A percentile compares a stretch with the other conserved stretches of the same genome.
Conservation (phyloP, 1,284 basidiomycete species). For the Pterula multifida region DNA sequence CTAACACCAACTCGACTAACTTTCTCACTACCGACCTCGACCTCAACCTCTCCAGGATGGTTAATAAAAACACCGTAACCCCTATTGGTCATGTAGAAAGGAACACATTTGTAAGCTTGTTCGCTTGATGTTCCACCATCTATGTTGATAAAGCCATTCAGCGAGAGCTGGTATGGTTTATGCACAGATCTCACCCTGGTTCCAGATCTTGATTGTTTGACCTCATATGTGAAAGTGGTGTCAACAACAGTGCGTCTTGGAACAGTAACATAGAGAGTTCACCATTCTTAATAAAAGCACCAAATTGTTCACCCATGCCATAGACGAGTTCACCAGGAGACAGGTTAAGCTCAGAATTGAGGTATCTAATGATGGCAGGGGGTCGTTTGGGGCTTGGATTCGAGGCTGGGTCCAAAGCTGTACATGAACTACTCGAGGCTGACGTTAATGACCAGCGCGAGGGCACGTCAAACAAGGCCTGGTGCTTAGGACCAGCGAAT, state of each 20-base stretch:
- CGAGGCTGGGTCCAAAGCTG: conserved; percentile 43
- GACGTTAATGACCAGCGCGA: conserved; percentile 46
- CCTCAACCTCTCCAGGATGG: conserved; percentile 65
- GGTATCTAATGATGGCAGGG: conserved; percentile 41
- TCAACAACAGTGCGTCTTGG: neutral
- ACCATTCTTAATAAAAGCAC: conserved; percentile 67
- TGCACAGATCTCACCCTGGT: conserved; percentile 24
- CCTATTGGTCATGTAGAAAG: conserved; percentile 58
- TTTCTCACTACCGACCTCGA: conserved; percentile 67
- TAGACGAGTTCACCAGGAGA: conserved; percentile 64
- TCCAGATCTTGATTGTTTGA: conserved; percentile 57
- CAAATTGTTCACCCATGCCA: conserved; percentile 65
- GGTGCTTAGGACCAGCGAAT: conserved; percentile 46
- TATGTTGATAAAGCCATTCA: neutral
- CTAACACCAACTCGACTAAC: conserved; percentile 61
- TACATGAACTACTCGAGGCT: conserved; percentile 48
- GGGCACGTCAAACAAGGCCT: conserved; percentile 55
- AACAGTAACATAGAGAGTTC: conserved; percentile 10
- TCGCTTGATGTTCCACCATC: conserved; percentile 63
- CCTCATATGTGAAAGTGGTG: conserved; percentile 20
- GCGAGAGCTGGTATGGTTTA: neutral
- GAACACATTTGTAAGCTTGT: conserved; percentile 67
- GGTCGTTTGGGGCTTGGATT: conserved; percentile 37
- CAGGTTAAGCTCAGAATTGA: conserved; percentile 56
- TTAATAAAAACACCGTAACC: conserved; percentile 70